Evolutionary conservation across 140 eudicot species (phyloP).

Genomic region (Flaveria floridana): DNA sequence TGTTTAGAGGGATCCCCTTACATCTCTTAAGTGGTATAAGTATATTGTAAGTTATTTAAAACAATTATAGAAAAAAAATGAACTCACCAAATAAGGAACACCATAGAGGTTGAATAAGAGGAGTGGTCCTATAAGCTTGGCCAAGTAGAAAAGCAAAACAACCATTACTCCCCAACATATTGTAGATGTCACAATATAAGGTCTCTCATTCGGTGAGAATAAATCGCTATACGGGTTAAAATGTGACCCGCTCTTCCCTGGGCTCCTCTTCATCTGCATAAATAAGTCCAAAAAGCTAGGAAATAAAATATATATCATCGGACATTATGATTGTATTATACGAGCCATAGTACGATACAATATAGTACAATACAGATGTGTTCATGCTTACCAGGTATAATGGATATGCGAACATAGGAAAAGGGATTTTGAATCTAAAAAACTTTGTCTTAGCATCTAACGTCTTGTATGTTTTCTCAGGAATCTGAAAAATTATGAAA

Average conservation of each 20-base stretch:
- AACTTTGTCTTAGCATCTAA: constrained; percentile 47
- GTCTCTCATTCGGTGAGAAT: constrained; percentile 53
- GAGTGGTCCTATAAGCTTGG: constrained; percentile 42
- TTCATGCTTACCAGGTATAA: constrained; percentile 46
- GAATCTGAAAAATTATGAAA: constrained; percentile 37
- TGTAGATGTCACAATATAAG: constrained; percentile 51
- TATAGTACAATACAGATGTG: not conserved
- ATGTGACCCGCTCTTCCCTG: constrained; percentile 66
- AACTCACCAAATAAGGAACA: constrained; percentile 55
- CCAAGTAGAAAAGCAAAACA: constrained; percentile 39
- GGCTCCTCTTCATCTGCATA: constrained; percentile 47
- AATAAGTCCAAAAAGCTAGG: no score
- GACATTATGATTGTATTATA: not conserved
- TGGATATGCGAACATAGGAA: constrained; percentile 66
- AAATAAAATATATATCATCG: no score
- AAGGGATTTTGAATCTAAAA: constrained; percentile 61
- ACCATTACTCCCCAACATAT: constrained; percentile 56
- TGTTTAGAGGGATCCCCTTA: no score
- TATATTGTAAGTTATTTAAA: no score
- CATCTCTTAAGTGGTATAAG: no score
- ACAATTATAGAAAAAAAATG: not conserved
- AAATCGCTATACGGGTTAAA: constrained; percentile 60
- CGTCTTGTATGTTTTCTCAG: constrained; percentile 49
- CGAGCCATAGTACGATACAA: not conserved
- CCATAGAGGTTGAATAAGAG: constrained; percentile 53